Evolutionary conservation across 1,284 basidiomycete species (phyloP).

Genomic region (Leccinum griseonigrum): DNA sequence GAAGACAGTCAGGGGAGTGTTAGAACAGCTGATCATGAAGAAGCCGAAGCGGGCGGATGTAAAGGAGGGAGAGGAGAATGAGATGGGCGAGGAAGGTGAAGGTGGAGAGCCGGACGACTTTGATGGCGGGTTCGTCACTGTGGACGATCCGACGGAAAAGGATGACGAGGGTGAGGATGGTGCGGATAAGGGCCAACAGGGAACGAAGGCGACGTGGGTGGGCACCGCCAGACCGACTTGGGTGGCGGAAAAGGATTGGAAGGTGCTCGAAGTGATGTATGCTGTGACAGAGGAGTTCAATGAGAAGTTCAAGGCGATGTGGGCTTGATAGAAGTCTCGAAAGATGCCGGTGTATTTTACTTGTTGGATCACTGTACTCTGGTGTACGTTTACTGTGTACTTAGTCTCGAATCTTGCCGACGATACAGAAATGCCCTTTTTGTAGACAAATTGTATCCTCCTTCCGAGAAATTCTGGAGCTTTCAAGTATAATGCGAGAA

Average conservation of each 20-base stretch:
- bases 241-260: slow-evolving; percentile 51
- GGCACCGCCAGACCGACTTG: slow-evolving; percentile 35
- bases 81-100: slow-evolving; percentile 7
- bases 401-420: no score
- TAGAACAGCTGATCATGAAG: slow-evolving; percentile 44
- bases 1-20: slow-evolving; percentile 41
- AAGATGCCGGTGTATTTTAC: not conserved
- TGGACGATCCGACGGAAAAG: slow-evolving; percentile 28
- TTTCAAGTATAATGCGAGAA: no score
- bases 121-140: slow-evolving; percentile 37
- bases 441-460: no score
- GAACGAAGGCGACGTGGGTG: slow-evolving; percentile 8
- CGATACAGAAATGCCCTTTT: no score
- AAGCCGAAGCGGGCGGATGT: slow-evolving; percentile 30
- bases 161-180: slow-evolving; percentile 24
- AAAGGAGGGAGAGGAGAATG: slow-evolving; percentile 14
- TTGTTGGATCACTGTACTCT: not conserved
- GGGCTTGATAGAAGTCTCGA: slow-evolving; percentile 36
- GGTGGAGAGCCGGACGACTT: slow-evolving; percentile 18
- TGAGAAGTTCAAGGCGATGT: slow-evolving; percentile 50
- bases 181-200: slow-evolving; percentile 2
- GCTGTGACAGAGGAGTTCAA: slow-evolving; percentile 49
- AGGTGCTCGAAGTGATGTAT: slow-evolving; percentile 50
- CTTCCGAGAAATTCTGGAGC: no score
- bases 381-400: not conserved